phyloP scores from a whole-genome alignment of 257 asterid species.

The Jacaranda copaia region DNA sequence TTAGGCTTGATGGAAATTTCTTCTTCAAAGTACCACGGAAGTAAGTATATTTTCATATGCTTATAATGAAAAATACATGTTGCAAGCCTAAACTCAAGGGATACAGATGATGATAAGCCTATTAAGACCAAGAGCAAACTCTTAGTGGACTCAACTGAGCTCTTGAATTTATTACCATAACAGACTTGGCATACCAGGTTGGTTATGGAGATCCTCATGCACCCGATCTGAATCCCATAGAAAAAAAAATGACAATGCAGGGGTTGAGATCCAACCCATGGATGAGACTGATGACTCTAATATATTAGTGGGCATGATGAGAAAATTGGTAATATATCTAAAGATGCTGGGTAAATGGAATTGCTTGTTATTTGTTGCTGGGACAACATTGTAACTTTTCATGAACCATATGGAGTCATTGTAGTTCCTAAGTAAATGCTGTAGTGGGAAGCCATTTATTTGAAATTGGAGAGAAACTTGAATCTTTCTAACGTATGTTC shows the following conservation, averaged over 20 bases:
- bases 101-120: neutral
- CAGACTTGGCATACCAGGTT: neutral
- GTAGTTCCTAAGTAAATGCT: too few relatives aligned
- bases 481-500: too few relatives aligned
- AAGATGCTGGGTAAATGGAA: neutral
- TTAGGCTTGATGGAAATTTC: neutral
- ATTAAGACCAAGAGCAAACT: slow-evolving; percentile 10
- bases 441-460: too few relatives aligned
- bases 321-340: neutral
- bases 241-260: neutral
- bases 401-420: too few relatives aligned
- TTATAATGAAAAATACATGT: slow-evolving; percentile 20
- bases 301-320: too few relatives aligned
- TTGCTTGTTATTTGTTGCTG: neutral
- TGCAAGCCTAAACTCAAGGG: slow-evolving; percentile 11
- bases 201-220: slow-evolving; percentile 2
- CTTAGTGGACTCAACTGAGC: slow-evolving; percentile 31
- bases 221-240: neutral
- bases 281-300: neutral
- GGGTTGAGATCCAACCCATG: neutral
- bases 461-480: too few relatives aligned
- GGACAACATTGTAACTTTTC: too few relatives aligned
- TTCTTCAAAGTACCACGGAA: too few relatives aligned
- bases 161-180: slow-evolving; percentile 24
- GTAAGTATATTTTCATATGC: slow-evolving; percentile 1